phyloP scores from a whole-genome alignment of 345 rosid genomes.

The Acer yangbiense region DNA sequence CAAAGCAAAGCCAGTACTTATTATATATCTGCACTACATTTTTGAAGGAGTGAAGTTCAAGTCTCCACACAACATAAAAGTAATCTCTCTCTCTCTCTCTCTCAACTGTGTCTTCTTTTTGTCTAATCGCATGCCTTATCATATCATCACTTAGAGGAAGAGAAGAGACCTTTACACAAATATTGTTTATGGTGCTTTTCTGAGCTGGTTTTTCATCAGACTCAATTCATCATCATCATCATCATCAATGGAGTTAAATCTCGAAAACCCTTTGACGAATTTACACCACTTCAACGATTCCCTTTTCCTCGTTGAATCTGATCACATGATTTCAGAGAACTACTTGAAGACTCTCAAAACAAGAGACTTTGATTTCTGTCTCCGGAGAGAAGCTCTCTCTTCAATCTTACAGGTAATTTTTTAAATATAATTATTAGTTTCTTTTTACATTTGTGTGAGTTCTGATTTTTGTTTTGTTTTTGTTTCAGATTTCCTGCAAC shows the following conservation, averaged over 20 bases:
- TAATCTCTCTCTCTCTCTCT: background rate
- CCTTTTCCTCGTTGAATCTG: conserved; percentile 59
- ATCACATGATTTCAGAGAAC: conserved; percentile 61
- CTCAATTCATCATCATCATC: background rate
- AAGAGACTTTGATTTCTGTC: conserved; percentile 37
- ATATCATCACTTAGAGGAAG: background rate
- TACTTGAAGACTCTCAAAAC: conserved; percentile 43
- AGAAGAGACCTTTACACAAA: conserved; percentile 7
- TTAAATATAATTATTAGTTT: background rate
- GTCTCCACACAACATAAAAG: conserved; percentile 14
- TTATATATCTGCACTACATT: background rate
- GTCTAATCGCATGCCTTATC: conserved; percentile 4
- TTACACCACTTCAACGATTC: conserved; percentile 25
- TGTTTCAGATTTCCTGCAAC: conserved; percentile 40
- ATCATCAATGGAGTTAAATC: conserved; percentile 65
- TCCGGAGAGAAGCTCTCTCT: conserved; percentile 50
- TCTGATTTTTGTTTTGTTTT: background rate
- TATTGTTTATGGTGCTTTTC: conserved; percentile 4
- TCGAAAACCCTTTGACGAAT: conserved; percentile 64
- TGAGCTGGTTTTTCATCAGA: background rate
- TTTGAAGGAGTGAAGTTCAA: conserved; percentile 26
- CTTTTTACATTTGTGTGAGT: background rate
- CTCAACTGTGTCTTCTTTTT: conserved; percentile 13
- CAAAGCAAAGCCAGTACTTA: conserved; percentile 1
- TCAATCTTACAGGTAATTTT: conserved; percentile 45